Conservation (phyloP, 140 eudicot genomes). For the Ambrosia hybrid region DNA sequence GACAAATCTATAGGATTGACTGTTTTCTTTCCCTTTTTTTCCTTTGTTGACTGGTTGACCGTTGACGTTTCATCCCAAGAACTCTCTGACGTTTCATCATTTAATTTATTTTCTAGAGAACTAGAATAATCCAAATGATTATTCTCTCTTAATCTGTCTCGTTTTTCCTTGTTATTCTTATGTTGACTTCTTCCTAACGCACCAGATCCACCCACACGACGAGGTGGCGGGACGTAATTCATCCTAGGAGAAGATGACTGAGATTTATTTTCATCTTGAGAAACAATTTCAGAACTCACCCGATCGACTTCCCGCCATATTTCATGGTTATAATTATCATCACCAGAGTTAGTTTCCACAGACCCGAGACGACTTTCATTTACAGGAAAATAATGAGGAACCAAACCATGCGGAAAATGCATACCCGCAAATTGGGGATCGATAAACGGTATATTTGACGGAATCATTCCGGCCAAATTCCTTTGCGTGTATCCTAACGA, state of each 20-base stretch:
- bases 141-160: conserved; percentile 42
- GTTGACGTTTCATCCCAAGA: conserved; percentile 82
- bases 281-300: conserved; percentile 41
- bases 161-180: conserved; percentile 49
- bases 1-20: background rate
- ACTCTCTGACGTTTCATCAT: conserved; percentile 74
- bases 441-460: conserved; percentile 55
- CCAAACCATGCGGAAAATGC: conserved; percentile 76
- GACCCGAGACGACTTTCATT: conserved; percentile 40
- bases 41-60: conserved; percentile 54
- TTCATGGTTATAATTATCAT: conserved; percentile 35
- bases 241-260: conserved; percentile 26
- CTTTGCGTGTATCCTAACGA: conserved; percentile 74
- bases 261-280: conserved; percentile 44
- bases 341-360: conserved; percentile 38
- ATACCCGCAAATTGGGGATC: conserved; percentile 61
- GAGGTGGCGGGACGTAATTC: conserved; percentile 55
- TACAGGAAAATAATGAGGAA: conserved; percentile 60
- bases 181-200: conserved; percentile 50
- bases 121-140: background rate
- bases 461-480: conserved; percentile 61
- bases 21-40: conserved; percentile 61
- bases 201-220: conserved; percentile 49
- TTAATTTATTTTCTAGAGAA: background rate
- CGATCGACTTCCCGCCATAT: conserved; percentile 60